A percentile compares a stretch with the other conserved stretches of the same genome.
Conservation (phyloP, 108 stramenopile genomes). For the Pseudonitzschia multistriata region DNA sequence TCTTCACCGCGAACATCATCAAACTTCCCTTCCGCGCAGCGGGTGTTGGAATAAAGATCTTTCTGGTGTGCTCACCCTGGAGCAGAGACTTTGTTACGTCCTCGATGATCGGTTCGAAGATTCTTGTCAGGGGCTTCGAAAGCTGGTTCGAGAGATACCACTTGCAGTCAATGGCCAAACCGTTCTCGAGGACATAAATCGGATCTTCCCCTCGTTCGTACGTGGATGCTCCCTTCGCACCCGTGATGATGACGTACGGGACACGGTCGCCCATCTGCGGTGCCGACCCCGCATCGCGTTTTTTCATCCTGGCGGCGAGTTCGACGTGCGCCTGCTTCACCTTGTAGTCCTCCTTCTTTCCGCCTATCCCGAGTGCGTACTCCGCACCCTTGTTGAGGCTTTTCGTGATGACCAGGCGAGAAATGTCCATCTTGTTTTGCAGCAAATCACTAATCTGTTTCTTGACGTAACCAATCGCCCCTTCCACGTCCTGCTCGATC, state of each 20-base stretch:
- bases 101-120: slow-evolving; percentile 97
- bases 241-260: slow-evolving; percentile 99
- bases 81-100: slow-evolving; percentile 89
- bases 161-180: slow-evolving; percentile 95
- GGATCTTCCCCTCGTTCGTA: slow-evolving; percentile 98
- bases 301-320: slow-evolving; percentile 96
- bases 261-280: slow-evolving; percentile 99
- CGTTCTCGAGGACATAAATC: slow-evolving; percentile 96
- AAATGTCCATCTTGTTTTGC: slow-evolving; percentile 99
- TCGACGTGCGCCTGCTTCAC: slow-evolving; percentile 98
- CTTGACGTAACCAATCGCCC: slow-evolving; percentile 93
- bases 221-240: slow-evolving; percentile 89
- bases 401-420: slow-evolving; percentile 96
- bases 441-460: slow-evolving; percentile 90
- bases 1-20: slow-evolving; percentile 97
- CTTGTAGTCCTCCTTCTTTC: slow-evolving; percentile 94
- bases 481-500: slow-evolving; percentile 88
- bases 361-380: slow-evolving; percentile 85
- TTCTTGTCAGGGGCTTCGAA: slow-evolving; percentile 92
- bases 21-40: slow-evolving; percentile 93
- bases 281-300: slow-evolving; percentile 95
- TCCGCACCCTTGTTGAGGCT: slow-evolving; percentile 96
- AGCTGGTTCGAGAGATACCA: slow-evolving; percentile 98
- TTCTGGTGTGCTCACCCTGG: slow-evolving; percentile 96
- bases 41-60: slow-evolving; percentile 94